These are phyloP conservation scores for Rhododendron kiyosumense DNA, from an alignment of 148 eudicot genomes.

Conservation along the genomic window DNA sequence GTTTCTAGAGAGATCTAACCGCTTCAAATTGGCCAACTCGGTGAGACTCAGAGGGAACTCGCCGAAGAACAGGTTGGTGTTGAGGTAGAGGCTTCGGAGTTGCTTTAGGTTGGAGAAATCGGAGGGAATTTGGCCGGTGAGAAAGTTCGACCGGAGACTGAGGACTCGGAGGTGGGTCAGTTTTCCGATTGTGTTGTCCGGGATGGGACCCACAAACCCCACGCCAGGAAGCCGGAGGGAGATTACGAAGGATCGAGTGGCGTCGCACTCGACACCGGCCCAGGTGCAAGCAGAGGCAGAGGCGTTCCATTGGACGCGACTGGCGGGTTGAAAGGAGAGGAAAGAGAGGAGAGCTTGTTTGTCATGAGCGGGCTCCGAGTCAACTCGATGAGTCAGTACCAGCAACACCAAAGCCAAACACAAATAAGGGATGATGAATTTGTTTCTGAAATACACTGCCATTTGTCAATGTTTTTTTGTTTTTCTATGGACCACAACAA, in stretches of 20 bases:
- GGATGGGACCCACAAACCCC: conserved; percentile 57
- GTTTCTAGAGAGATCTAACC: conserved; percentile 65
- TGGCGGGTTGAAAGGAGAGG: conserved; percentile 47
- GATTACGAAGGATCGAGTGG: conserved; percentile 28
- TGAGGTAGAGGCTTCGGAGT: conserved; percentile 59
- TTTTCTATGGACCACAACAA: not conserved
- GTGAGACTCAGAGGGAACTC: conserved; percentile 56
- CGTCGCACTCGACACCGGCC: conserved; percentile 73
- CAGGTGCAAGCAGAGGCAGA: conserved; percentile 58
- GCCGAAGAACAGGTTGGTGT: conserved; percentile 53
- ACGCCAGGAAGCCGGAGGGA: conserved; percentile 61
- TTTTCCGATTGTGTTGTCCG: conserved; percentile 34
- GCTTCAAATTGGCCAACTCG: conserved; percentile 38
- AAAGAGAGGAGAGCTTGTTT: conserved; percentile 65
- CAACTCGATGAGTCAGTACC: conserved; percentile 18
- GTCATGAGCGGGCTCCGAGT: conserved; percentile 63
- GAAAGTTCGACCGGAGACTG: conserved; percentile 34
- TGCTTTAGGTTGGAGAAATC: conserved; percentile 49
- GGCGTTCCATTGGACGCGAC: conserved; percentile 54
- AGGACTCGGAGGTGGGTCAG: conserved; percentile 38
- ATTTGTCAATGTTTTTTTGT: not conserved
- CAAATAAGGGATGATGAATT: not conserved
- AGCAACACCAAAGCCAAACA: not conserved
- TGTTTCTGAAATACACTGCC: not conserved
- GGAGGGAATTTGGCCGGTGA: conserved; percentile 38